Evolutionary conservation across 148 eudicot species (phyloP), one percentile per base, ranked within the genome.

Genomic region (Rhododendron ferrugineum): DNA sequence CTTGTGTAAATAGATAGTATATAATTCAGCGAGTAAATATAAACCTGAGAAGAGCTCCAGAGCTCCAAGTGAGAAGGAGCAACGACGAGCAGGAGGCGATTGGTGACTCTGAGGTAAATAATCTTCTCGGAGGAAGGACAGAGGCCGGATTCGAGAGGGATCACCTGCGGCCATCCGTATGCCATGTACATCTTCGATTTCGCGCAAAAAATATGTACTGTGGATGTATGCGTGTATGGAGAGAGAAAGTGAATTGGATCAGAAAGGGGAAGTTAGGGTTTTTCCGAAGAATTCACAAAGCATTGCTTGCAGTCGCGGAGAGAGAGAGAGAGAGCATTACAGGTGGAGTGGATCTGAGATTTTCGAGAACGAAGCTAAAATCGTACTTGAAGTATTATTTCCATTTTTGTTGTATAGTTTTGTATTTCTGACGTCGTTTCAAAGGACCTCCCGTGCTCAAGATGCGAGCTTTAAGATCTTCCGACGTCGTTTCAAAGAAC

Each of bases 131-230:
- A 94, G 18, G 93, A 75, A 11, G 90, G 89, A 47, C 92, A 91
- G 22, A 87, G 60, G 1, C 95, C 94, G 22, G 89, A 84, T 86
- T 95, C 99, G 36, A 97, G 89, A 28, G 99, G 98, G 88, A 94
- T 91, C 46, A 94, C 98, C 91, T 94, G 94, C 64, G 99, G 99
- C 98, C 98, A 97, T 90, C 99, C 99, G 74, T 96, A 96, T 37
- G 98, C 91, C 98, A 96, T 95, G 85, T 96, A 96, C 99, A 96
- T 95, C 88, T 91, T 94, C 88, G 90, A 89, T 84, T 78, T 70
- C 78, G n/a, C 8, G 5, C 30, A 9, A 60, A 66, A 70, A 66
- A 5, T 30, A 28, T 32, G 20, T 15, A 30, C 37, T 30, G 5
- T 15, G 14, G 37, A 37, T 72, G 32, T 79, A 22, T 82, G 40